A percentile compares a stretch with the other conserved stretches of the same genome.
phyloP scores from a whole-genome alignment of 345 rosid species.

The Hypericum androsaemum region DNA sequence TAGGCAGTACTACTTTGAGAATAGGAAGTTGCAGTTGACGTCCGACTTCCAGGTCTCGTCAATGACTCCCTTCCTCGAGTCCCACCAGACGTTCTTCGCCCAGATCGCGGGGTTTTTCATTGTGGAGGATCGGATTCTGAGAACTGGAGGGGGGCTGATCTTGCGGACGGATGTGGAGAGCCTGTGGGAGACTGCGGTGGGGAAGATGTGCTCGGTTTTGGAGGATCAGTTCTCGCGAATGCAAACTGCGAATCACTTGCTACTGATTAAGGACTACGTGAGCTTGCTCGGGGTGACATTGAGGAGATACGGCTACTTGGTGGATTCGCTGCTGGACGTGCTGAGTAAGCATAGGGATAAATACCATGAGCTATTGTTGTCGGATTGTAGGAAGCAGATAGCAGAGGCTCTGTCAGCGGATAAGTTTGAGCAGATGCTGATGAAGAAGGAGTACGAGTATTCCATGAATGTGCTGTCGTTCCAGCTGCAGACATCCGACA shows the following conservation, averaged over 20 bases:
- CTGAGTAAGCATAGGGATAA: constrained; percentile 90
- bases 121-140: constrained; percentile 79
- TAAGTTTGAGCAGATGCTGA: constrained; percentile 94
- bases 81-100: constrained; percentile 93
- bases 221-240: constrained; percentile 98
- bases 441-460: constrained; percentile 95
- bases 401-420: constrained; percentile 86
- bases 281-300: constrained; percentile 89
- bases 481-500: constrained; percentile 86
- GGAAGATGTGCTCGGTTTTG: constrained; percentile 88
- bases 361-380: constrained; percentile 78
- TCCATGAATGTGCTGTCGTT: constrained; percentile 97
- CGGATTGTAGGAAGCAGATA: constrained; percentile 93
- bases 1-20: constrained; percentile 77
- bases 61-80: constrained; percentile 92
- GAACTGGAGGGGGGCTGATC: constrained; percentile 85
- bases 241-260: constrained; percentile 94
- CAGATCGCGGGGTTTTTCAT: constrained; percentile 95
- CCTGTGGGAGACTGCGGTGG: constrained; percentile 91
- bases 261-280: constrained; percentile 90
- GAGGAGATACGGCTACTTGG: constrained; percentile 79
- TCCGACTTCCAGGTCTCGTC: constrained; percentile 97
- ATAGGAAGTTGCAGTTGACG: constrained; percentile 85
- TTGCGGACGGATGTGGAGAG: constrained; percentile 78
- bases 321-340: constrained; percentile 82